Evolutionary conservation across 345 rosid species (phyloP).

Genomic region (Brassica juncea): DNA sequence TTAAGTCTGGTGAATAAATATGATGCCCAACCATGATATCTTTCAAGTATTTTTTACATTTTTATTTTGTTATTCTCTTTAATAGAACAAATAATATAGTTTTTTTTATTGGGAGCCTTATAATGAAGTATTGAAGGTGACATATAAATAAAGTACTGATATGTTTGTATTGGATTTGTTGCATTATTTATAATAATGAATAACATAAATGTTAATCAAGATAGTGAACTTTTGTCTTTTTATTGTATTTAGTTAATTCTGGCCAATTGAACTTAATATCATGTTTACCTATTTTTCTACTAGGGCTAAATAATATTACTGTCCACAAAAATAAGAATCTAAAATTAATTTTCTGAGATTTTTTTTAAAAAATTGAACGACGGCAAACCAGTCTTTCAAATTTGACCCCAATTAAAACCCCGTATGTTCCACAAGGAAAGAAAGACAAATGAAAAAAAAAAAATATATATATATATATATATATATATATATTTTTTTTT

Average conservation of each 20-base stretch:
- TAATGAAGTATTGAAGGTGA: not conserved
- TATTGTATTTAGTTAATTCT: not conserved
- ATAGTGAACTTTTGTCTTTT: not conserved
- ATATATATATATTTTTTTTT: too few species aligned
- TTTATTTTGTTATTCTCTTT: not conserved
- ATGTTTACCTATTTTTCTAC: not conserved
- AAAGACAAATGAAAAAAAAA: not conserved
- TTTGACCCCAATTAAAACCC: not conserved
- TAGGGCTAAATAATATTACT: not conserved
- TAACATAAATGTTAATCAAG: not conserved
- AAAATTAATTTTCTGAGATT: too few species aligned
- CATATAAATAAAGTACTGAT: not conserved
- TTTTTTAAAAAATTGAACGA: not conserved
- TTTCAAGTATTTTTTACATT: not conserved
- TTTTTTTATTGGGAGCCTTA: not conserved
- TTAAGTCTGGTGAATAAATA: not conserved
- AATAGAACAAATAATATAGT: not conserved
- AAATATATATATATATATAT: too few species aligned
- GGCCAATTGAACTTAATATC: not conserved
- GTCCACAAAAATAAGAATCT: not conserved
- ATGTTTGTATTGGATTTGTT: not conserved
- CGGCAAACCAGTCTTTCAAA: not conserved
- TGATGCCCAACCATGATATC: not conserved
- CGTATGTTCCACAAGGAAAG: not conserved
- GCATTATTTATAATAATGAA: not conserved